Evolutionary conservation across 2,329 filamentous ascomycete genomes (phyloP).

Genomic region (Botrytis paeoniae): DNA sequence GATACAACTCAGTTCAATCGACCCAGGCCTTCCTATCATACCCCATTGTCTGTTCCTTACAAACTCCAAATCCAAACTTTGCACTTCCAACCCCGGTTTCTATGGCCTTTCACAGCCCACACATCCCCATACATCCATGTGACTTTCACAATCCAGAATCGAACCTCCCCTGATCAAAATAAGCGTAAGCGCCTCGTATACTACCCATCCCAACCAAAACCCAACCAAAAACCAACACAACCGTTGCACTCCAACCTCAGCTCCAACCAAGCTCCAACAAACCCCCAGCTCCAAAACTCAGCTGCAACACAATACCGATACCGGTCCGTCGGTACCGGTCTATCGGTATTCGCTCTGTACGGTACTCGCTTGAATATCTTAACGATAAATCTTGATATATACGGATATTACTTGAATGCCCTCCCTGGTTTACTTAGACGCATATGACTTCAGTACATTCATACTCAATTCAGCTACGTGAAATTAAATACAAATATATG

Average conservation of each 20-base stretch:
- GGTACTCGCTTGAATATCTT: background rate
- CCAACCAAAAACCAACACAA: background rate
- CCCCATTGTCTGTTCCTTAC: background rate
- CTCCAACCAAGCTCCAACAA: background rate
- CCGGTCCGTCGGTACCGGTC: background rate
- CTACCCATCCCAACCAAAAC: background rate
- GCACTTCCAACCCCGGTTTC: background rate
- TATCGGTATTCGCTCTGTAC: background rate
- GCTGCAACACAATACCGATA: background rate
- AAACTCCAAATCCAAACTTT: background rate
- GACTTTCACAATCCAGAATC: background rate
- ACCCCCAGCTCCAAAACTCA: background rate
- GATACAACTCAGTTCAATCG: background rate
- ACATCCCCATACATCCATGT: background rate
- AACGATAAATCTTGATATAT: background rate
- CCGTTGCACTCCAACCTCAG: background rate
- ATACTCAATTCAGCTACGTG: background rate
- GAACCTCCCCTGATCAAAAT: background rate
- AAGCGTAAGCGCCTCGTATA: background rate
- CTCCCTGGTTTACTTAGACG: background rate
- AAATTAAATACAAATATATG: background rate
- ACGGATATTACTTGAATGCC: too few species aligned
- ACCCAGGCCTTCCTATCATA: background rate
- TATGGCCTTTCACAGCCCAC: background rate
- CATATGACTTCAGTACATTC: background rate